A percentile compares a stretch with the other conserved stretches of the same genome.
These are phyloP conservation scores for Yamadazyma diospyri DNA, from an alignment of 1,139 yeast species.

Conservation along the genomic window DNA sequence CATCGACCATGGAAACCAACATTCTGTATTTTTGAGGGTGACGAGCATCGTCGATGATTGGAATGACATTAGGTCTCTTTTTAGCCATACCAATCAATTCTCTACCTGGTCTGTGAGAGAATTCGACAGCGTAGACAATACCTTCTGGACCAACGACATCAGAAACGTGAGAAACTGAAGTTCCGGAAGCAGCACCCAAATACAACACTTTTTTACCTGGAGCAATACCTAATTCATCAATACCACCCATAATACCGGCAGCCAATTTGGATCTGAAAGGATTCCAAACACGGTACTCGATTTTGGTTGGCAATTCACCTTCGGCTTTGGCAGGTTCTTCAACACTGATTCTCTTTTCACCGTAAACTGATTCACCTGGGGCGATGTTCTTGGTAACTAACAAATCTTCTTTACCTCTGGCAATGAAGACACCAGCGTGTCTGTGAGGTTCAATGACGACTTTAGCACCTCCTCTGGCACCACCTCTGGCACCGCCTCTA, in stretches of 20 bases:
- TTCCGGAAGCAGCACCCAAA: slow-evolving; percentile 99
- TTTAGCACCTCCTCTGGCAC: slow-evolving; percentile 83
- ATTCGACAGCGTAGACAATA: slow-evolving; percentile 96
- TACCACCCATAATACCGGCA: slow-evolving; percentile 99
- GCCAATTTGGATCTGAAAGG: slow-evolving; percentile 99
- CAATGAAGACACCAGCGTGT: slow-evolving; percentile 97
- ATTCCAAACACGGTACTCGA: slow-evolving; percentile 99
- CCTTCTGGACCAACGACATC: slow-evolving; percentile 99
- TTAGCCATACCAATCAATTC: slow-evolving; percentile 99
- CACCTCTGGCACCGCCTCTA: slow-evolving; percentile 75
- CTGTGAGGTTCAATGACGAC: slow-evolving; percentile 98
- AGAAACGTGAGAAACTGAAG: slow-evolving; percentile 97
- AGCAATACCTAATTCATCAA: slow-evolving; percentile 93
- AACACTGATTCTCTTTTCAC: slow-evolving; percentile 92
- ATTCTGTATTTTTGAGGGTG: slow-evolving; percentile 99
- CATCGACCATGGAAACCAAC: slow-evolving; percentile 98
- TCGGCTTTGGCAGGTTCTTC: slow-evolving; percentile 90
- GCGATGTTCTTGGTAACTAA: slow-evolving; percentile 94
- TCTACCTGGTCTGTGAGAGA: slow-evolving; percentile 99
- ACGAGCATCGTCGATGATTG: slow-evolving; percentile 99
- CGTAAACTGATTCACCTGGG: slow-evolving; percentile 97
- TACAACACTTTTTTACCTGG: slow-evolving; percentile 98
- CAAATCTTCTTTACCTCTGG: slow-evolving; percentile 99
- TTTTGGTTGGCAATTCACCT: slow-evolving; percentile 87
- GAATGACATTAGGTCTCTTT: slow-evolving; percentile 98